Base-by-base conservation (phyloP, 2,329 filamentous ascomycete genomes). In the Hypoxylon sp. region DNA sequence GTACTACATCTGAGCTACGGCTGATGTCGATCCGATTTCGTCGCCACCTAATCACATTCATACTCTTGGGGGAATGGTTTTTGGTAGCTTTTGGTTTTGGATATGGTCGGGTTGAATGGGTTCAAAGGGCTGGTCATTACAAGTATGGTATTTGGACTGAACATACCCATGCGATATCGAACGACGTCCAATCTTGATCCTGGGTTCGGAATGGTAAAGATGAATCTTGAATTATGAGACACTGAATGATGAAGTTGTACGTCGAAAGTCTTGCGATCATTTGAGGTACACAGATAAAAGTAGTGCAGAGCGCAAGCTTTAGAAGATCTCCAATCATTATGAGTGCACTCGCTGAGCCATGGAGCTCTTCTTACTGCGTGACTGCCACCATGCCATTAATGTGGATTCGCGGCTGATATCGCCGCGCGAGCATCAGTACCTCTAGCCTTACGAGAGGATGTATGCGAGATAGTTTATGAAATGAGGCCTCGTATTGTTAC, bases 1-100 rank as follows among this genome's bases (percentile, higher is more conserved):
- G 87, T 88, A 85, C 74, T 89, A 88, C 75, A 85, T 88, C 58
- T 88, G 71, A 80, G 17, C 32, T 44, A 21, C 29, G 3, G 21
- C 17, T n/a, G 37, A 46, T 31, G 39, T 54, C 31, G 29, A 13
- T 52, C 4, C 15, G 6, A 11, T n/a, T 32, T 21, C 7, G 6
- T 35, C 7, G 15, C 11, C 19, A 15, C 8, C 13, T 8, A 6
- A 37, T 50, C n/a, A 15, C 4, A 13, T 50, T 2, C 2, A 5
- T n/a, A 19, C 2, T 10, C n/a, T 51, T 37, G 31, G 19, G 32
- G 8, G 37, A 19, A 48, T 4, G 2, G 35, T 13, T 19, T 19
- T 32, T 56, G 44, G 24, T 24, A 27, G 5, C 19, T 52, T 8
- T 17, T 29, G 3, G 21, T 7, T 1, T 52, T 24, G 29, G 11